Base-by-base conservation (phyloP, 2,329 filamentous ascomycete species). In the Lecanicillium sp. region DNA sequence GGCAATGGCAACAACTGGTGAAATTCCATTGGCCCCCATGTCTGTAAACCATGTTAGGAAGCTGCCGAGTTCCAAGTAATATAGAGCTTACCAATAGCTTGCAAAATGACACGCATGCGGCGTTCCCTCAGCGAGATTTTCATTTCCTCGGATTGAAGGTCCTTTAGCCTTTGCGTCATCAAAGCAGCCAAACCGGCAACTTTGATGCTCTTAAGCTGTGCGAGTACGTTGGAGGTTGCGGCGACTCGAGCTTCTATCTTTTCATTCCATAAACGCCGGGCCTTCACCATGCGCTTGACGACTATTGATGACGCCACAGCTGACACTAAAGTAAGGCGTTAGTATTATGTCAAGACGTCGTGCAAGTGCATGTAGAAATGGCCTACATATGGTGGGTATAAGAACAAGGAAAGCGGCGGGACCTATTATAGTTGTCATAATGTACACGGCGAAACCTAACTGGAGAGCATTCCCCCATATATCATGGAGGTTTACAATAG, bases 171-270 rank as follows among this genome's bases (percentile, higher is more conserved):
- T 13, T 18, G 31, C 8, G 29, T 29, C 14, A 38, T 9, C 7
- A 10, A 14, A 2, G 36, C 29, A 10, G 36, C 36, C 4, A 39
- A 18, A 4, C 37, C 37, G 3, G 28, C 14, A 29, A 33, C 33
- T 9, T 39, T 39, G 29, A 39, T 17, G 13, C 33, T 30, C 15
- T 39, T 39, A 5, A 39, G 8, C 15, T 39, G 37, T 3, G 37
- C 29, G 14, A 39, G 29, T 2, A 33, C 19, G 13, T 33, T 39
- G 4, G 37, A 32, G 4, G 37, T 39, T n/a, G 22, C 22, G n/a
- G 30, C 37, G 6, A 39, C 19, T 5, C 37, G 37, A 5, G 4
- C 19, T 15, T 39, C 6, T 5, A 31, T 33, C 3, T 33, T 22
- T 3, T 29, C 22, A 29, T 33, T 39, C 37, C 37, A 39, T 3